A percentile compares a stretch with the other conserved stretches of the same genome.
Conservation (phyloP, 2,329 filamentous ascomycete species). For the Aspergillus tamarii region DNA sequence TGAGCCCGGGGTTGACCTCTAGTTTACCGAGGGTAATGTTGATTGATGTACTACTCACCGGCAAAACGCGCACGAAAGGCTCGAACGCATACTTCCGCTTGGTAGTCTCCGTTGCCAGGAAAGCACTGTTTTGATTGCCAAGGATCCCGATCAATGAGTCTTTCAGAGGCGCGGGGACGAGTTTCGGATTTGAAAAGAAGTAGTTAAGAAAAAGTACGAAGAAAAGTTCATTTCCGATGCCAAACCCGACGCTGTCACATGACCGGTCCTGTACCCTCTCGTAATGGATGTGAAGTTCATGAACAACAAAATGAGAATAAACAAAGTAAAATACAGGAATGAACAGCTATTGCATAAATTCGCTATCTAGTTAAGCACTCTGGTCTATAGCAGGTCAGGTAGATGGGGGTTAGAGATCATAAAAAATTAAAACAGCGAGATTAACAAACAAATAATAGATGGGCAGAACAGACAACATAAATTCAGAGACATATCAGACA, state of each 20-base stretch:
- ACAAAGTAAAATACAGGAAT: not conserved
- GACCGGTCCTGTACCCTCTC: not conserved
- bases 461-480: not conserved
- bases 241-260: not conserved
- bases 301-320: not conserved
- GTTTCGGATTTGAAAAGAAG: not conserved
- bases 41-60: not conserved
- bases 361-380: not conserved
- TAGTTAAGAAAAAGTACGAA: not conserved
- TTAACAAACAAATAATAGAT: not conserved
- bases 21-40: not conserved
- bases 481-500: not conserved
- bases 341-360: not conserved
- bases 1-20: not conserved
- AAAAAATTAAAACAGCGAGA: not conserved
- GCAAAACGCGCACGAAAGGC: conserved; percentile 1
- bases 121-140: not conserved
- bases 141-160: not conserved
- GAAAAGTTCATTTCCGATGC: not conserved
- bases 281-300: not conserved
- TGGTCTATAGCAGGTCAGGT: not conserved
- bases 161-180: not conserved
- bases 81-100: not conserved
- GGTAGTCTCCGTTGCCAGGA: not conserved
- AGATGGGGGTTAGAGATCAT: not conserved